Percentiles rank a stretch among this genome's conserved stretches.
Conservation (phyloP, 306 rosid genomes). For the Parietaria judaica region DNA sequence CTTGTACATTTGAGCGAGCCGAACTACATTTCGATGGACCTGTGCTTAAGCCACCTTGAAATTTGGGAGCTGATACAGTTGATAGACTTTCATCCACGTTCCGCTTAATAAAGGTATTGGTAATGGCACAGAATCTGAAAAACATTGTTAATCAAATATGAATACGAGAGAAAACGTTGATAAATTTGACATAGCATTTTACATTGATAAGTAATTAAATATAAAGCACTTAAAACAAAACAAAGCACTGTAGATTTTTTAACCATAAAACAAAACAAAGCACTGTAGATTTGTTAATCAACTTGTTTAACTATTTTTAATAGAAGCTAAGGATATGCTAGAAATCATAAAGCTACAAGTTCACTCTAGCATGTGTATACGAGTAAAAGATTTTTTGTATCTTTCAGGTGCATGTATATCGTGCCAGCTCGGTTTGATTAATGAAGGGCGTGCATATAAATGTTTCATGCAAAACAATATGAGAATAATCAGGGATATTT, state of each 20-base stretch:
- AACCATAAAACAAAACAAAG: too few relatives aligned
- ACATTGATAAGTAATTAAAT: neutral
- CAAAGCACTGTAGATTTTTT: too few relatives aligned
- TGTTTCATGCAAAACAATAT: too few relatives aligned
- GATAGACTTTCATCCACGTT: constrained; percentile 35
- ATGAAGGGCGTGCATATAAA: too few relatives aligned
- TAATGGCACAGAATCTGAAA: constrained; percentile 74
- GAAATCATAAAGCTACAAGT: too few relatives aligned
- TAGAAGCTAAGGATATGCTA: too few relatives aligned
- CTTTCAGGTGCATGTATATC: neutral
- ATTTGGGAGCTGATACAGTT: constrained; percentile 29
- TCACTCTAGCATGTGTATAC: too few relatives aligned
- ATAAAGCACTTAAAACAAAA: neutral
- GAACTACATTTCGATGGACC: constrained; percentile 32
- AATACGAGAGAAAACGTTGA: constrained; percentile 6
- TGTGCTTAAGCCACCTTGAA: constrained; percentile 28
- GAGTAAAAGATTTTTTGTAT: too few relatives aligned
- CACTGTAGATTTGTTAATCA: too few relatives aligned
- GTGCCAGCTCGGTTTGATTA: neutral
- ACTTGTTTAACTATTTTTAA: too few relatives aligned
- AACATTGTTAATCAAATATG: constrained; percentile 20
- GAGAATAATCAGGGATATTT: too few relatives aligned
- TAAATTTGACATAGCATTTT: neutral
- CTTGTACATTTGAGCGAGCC: constrained; percentile 20
- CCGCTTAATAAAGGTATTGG: constrained; percentile 59